Conservation (phyloP, 768 basidiomycete species). For the Auriscalpium orientale region DNA sequence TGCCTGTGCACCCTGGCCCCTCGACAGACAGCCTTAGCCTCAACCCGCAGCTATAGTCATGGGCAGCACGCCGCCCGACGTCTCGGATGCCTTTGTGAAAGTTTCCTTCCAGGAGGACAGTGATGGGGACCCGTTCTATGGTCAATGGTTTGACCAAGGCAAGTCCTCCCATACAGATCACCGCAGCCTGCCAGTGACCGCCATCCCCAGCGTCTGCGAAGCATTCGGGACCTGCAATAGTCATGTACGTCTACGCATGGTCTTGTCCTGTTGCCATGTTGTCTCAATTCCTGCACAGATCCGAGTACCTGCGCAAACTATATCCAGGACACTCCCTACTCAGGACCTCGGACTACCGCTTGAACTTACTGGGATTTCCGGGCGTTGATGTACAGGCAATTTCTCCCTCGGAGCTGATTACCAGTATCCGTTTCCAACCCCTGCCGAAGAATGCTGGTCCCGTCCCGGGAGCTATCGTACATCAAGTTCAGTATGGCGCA, state of each 20-base stretch:
- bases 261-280: no score
- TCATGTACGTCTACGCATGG: constrained; percentile 1
- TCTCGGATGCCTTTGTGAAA: constrained; percentile 38
- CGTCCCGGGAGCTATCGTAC: constrained; percentile 45
- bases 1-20: background rate
- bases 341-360: constrained; percentile 36
- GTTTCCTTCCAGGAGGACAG: constrained; percentile 32
- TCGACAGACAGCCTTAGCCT: background rate
- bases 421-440: constrained; percentile 41
- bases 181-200: background rate
- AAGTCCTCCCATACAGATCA: background rate
- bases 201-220: constrained; percentile 41
- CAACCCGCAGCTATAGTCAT: background rate
- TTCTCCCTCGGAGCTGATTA: constrained; percentile 42
- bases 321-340: constrained; percentile 60
- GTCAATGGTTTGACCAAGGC: constrained; percentile 49
- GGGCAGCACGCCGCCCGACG: background rate
- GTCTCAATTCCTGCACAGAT: constrained; percentile 26
- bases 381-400: constrained; percentile 37
- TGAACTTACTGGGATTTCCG: constrained; percentile 47
- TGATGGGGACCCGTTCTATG: constrained; percentile 34
- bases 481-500: constrained; percentile 44
- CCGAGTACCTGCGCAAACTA: constrained; percentile 37
- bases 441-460: constrained; percentile 31
- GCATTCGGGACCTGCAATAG: constrained; percentile 35